Conservation (phyloP, 345 rosid genomes). For the Lepidium sativum region DNA sequence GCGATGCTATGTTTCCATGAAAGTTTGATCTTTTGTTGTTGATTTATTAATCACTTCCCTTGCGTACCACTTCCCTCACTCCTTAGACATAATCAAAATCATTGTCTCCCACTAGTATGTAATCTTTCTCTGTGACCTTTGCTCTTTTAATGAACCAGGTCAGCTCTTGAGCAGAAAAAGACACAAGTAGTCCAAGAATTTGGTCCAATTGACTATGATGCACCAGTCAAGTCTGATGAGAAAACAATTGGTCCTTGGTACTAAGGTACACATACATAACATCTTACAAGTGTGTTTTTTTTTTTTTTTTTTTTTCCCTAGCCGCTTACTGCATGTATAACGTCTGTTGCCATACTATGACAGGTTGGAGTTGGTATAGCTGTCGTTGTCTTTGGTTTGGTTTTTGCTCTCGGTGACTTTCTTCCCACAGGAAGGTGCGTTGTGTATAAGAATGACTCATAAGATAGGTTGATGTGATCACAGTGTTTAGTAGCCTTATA, state of each 20-base stretch:
- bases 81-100: neutral
- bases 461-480: slow-evolving; percentile 18
- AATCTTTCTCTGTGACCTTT: slow-evolving; percentile 13
- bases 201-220: slow-evolving; percentile 91
- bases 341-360: neutral
- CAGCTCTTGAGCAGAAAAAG: slow-evolving; percentile 69
- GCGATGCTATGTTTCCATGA: neutral
- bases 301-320: neutral
- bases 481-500: too few species aligned
- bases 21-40: neutral
- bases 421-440: slow-evolving; percentile 79
- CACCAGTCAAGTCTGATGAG: slow-evolving; percentile 51
- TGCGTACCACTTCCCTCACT: neutral
- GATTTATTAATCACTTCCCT: neutral
- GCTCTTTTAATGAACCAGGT: slow-evolving; percentile 40
- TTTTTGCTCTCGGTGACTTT: slow-evolving; percentile 92
- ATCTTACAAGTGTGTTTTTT: neutral
- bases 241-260: slow-evolving; percentile 72
- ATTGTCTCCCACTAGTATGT: neutral
- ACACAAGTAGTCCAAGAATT: slow-evolving; percentile 46
- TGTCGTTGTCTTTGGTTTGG: slow-evolving; percentile 86
- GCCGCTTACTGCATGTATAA: neutral
- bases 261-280: slow-evolving; percentile 43
- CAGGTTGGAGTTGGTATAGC: slow-evolving; percentile 93
- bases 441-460: slow-evolving; percentile 11